phyloP scores from a whole-genome alignment of 208 protist species.

The Acanthamoeba sp. region DNA sequence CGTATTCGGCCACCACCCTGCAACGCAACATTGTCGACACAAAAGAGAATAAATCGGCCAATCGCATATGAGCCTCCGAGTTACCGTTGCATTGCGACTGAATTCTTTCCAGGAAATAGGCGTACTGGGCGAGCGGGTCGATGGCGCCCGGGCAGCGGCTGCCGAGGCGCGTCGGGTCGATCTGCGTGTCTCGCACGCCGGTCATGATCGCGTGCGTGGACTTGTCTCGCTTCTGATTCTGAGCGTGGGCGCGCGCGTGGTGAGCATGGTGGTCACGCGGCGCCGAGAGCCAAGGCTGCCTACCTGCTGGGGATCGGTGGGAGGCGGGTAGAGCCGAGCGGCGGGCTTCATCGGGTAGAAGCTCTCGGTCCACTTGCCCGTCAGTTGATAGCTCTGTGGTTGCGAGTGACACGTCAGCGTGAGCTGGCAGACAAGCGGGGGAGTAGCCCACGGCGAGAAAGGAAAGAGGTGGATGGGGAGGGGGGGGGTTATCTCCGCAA shows the following conservation, averaged over 20 bases:
- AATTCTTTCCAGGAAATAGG: too few species aligned
- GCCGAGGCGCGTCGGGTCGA: conserved; percentile 3
- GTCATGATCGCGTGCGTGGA: background rate
- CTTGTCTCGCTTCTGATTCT: background rate
- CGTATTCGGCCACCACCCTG: background rate
- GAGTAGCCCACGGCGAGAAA: too few species aligned
- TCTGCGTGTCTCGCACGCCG: background rate
- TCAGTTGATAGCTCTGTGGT: conserved; percentile 36
- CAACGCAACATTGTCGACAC: background rate
- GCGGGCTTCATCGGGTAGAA: conserved; percentile 39
- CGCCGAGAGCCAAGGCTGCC: background rate
- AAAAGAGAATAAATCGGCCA: too few species aligned
- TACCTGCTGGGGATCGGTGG: background rate
- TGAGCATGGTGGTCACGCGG: too few species aligned
- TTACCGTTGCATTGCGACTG: too few species aligned
- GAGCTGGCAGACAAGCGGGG: too few species aligned
- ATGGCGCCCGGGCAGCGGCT: background rate
- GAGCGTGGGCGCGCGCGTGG: too few species aligned
- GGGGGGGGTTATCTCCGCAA: too few species aligned
- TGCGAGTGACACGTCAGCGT: too few species aligned
- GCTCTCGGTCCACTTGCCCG: conserved; percentile 46
- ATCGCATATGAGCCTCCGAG: too few species aligned
- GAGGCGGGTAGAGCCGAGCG: background rate
- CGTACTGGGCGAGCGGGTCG: background rate
- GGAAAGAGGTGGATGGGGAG: too few species aligned